A percentile compares a stretch with the other conserved stretches of the same genome.
Evolutionary conservation across 2,329 filamentous ascomycete genomes (phyloP).

Genomic region (Neonectria magnoliae): DNA sequence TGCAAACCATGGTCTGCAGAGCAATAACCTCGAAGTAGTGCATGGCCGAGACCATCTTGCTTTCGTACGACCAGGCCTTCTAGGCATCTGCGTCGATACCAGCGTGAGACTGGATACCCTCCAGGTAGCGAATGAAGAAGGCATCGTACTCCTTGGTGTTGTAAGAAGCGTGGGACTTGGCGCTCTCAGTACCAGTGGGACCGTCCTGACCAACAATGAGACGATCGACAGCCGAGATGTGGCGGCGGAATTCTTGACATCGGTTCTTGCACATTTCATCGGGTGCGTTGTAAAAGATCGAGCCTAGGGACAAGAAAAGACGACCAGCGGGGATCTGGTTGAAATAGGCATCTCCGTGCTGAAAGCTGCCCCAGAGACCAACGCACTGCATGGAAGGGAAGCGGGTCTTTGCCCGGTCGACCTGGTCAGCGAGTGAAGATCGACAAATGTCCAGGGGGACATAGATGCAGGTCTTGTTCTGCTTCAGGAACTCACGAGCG

Average conservation of each 20-base stretch:
- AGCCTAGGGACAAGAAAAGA: conserved; percentile 32
- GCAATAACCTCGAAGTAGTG: conserved; percentile 33
- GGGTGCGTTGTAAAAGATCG: conserved; percentile 34
- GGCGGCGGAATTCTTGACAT: conserved; percentile 26
- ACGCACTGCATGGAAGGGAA: conserved; percentile 25
- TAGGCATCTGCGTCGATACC: conserved; percentile 16
- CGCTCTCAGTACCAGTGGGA: conserved; percentile 2
- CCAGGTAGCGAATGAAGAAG: conserved; percentile 27
- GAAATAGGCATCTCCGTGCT: conserved; percentile 32
- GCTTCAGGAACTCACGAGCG: conserved; percentile 23
- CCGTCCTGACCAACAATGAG: conserved; percentile 35
- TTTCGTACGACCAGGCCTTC: conserved; percentile 21
- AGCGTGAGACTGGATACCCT: conserved; percentile 13
- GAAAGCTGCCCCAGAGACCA: conserved; percentile 37
- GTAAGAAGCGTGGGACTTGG: conserved; percentile 18
- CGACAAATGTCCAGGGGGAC: conserved; percentile 29
- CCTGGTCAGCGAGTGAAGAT: conserved; percentile 15
- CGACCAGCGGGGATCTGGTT: background rate
- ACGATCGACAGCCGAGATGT: conserved; percentile 19
- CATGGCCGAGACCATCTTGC: conserved; percentile 18
- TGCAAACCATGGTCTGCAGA: conserved; percentile 25
- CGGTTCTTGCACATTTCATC: conserved; percentile 30
- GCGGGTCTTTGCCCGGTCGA: conserved; percentile 17
- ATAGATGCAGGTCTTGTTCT: conserved; percentile 30
- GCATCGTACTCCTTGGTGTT: conserved; percentile 25